These are phyloP conservation scores for Cynanchum wilfordii DNA, from an alignment of 257 asterid species.

Conservation along the genomic window DNA sequence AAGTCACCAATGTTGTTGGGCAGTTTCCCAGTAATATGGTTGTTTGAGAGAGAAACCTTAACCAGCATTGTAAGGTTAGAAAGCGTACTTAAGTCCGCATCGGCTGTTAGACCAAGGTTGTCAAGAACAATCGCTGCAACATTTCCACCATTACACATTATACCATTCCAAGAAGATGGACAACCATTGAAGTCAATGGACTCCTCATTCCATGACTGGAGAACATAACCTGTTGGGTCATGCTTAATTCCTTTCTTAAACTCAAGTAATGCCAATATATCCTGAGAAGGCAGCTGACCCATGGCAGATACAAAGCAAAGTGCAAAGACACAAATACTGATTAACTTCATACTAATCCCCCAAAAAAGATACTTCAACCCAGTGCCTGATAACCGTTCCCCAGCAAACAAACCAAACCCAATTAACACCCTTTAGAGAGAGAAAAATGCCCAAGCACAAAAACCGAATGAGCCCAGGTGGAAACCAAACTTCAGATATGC, in stretches of 20 bases:
- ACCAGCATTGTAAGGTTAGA: constrained; percentile 84
- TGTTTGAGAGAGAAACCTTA: constrained; percentile 78
- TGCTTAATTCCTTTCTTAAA: constrained; percentile 93
- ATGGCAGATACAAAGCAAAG: constrained; percentile 43
- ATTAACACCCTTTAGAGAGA: neutral
- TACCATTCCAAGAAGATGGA: constrained; percentile 98
- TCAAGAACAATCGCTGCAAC: constrained; percentile 93
- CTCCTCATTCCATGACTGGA: constrained; percentile 91
- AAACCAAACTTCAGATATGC: neutral
- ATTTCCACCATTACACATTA: constrained; percentile 91
- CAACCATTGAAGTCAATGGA: constrained; percentile 97
- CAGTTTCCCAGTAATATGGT: constrained; percentile 64
- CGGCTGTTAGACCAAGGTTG: constrained; percentile 59
- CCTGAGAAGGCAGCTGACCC: constrained; percentile 96
- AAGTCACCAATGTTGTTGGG: constrained; percentile 51
- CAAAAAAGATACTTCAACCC: constrained; percentile 12
- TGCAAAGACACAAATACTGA: constrained; percentile 44
- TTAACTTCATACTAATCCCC: constrained; percentile 46
- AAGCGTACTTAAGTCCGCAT: constrained; percentile 66
- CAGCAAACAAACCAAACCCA: neutral
- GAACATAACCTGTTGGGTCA: constrained; percentile 86
- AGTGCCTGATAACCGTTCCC: neutral
- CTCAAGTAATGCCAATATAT: constrained; percentile 69
- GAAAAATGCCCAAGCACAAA: neutral
- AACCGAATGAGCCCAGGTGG: neutral